Conservation (phyloP, 2,329 filamentous ascomycete genomes). For the Paramyrothecium roridum region DNA sequence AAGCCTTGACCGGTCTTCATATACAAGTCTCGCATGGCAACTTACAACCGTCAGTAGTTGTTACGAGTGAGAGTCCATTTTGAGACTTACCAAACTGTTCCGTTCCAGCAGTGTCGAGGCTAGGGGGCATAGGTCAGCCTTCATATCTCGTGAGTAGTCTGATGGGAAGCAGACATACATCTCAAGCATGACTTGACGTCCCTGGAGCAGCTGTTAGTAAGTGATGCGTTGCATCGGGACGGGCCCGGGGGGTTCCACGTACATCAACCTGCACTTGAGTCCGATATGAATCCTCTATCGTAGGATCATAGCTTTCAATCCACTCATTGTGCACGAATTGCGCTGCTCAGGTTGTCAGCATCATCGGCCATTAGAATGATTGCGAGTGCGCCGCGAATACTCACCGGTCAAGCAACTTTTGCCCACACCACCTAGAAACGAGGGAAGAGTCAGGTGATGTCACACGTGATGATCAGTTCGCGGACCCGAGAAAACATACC, state of each 20-base stretch:
- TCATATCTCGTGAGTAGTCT: constrained; percentile 5
- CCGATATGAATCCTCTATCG: constrained; percentile 74
- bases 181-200: constrained; percentile 83
- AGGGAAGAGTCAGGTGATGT: constrained; percentile 25
- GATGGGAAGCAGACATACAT: constrained; percentile 59
- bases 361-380: constrained; percentile 8
- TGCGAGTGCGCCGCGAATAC: constrained; percentile 16
- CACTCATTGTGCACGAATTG: constrained; percentile 94
- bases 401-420: constrained; percentile 90
- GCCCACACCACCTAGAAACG: constrained; percentile 71
- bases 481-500: constrained; percentile 45
- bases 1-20: constrained; percentile 95
- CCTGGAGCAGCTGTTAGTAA: constrained; percentile 41
- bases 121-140: constrained; percentile 29
- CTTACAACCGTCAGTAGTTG: constrained; percentile 23
- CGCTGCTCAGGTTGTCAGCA: constrained; percentile 46
- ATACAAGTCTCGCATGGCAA: constrained; percentile 75
- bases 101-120: constrained; percentile 84
- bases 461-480: constrained; percentile 5
- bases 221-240: not conserved
- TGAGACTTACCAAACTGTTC: constrained; percentile 79
- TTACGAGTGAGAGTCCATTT: not conserved
- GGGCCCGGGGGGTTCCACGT: constrained; percentile 41
- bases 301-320: constrained; percentile 84
- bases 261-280: constrained; percentile 81